A percentile compares a stretch with the other conserved stretches of the same genome.
Evolutionary conservation across 208 protist species (phyloP).

Genomic region (Spongospora subterranea): DNA sequence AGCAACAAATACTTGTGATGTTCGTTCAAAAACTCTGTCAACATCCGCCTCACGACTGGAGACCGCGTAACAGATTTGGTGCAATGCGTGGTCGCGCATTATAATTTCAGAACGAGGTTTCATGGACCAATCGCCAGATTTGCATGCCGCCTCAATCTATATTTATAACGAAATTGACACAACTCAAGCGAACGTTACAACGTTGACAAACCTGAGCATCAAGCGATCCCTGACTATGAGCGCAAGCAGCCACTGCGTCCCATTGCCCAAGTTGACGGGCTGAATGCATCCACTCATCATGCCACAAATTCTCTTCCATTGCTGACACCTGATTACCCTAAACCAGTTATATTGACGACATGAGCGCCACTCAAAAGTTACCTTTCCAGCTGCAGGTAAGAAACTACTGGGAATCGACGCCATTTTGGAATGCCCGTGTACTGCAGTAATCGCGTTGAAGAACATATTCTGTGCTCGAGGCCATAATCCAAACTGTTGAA

Average conservation of each 20-base stretch:
- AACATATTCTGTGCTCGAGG: slow-evolving; percentile 56
- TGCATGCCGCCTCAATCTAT: neutral
- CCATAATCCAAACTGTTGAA: slow-evolving; percentile 62
- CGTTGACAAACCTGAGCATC: neutral
- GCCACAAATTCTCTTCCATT: slow-evolving; percentile 47
- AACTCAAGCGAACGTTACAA: neutral
- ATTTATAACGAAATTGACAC: neutral
- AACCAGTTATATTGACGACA: slow-evolving; percentile 14
- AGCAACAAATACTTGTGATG: neutral
- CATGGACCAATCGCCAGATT: neutral
- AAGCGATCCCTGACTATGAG: neutral
- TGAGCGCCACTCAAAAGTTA: neutral
- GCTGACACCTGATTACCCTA: slow-evolving; percentile 2
- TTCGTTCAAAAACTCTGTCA: neutral
- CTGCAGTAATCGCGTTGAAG: slow-evolving; percentile 31
- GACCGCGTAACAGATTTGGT: neutral
- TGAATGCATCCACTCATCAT: slow-evolving; percentile 57
- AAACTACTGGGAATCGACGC: neutral
- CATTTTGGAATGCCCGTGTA: neutral
- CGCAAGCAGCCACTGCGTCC: slow-evolving; percentile 44
- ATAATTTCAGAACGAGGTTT: too few species aligned
- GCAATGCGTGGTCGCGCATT: too few species aligned
- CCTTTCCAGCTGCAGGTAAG: neutral
- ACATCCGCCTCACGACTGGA: neutral
- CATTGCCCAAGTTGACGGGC: slow-evolving; percentile 62